A percentile compares a stretch with the other conserved stretches of the same genome.
These are phyloP conservation scores for Trifolium repens DNA, from an alignment of 306 rosid species.

Conservation along the genomic window DNA sequence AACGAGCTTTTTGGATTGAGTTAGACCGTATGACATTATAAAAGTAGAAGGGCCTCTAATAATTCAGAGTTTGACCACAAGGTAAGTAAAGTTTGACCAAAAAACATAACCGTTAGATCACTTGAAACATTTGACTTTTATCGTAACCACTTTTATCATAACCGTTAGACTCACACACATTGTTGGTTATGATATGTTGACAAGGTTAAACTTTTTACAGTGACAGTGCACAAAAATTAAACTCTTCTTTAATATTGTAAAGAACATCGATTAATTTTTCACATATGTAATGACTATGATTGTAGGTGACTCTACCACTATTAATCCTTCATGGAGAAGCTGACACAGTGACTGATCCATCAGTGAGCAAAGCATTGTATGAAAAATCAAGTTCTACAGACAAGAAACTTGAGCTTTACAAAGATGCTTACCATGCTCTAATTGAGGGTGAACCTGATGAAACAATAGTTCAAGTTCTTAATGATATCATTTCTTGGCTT, in stretches of 20 bases:
- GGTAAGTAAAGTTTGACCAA: no score
- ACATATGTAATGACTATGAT: conserved; percentile 21
- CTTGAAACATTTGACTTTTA: no score
- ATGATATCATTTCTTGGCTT: conserved; percentile 82
- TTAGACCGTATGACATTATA: no score
- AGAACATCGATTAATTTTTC: background rate
- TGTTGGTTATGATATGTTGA: no score
- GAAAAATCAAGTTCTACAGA: conserved; percentile 79
- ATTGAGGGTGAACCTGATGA: conserved; percentile 98
- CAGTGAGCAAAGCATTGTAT: conserved; percentile 82
- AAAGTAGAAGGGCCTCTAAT: no score
- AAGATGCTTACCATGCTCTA: conserved; percentile 79
- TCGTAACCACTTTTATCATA: no score
- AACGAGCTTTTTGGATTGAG: no score
- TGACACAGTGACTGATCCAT: conserved; percentile 87
- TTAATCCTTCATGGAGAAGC: conserved; percentile 89
- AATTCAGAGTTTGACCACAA: no score
- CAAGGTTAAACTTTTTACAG: no score
- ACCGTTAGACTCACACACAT: no score
- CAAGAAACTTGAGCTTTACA: conserved; percentile 76
- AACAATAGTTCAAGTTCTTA: conserved; percentile 55
- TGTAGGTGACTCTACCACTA: conserved; percentile 80
- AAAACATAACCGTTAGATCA: no score
- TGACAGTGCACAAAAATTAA: no score
- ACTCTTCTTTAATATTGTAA: background rate